A percentile compares a stretch with the other conserved stretches of the same genome.
Evolutionary conservation across 1,284 basidiomycete genomes (phyloP).

Genomic region (Fistulinella cinereoalba): DNA sequence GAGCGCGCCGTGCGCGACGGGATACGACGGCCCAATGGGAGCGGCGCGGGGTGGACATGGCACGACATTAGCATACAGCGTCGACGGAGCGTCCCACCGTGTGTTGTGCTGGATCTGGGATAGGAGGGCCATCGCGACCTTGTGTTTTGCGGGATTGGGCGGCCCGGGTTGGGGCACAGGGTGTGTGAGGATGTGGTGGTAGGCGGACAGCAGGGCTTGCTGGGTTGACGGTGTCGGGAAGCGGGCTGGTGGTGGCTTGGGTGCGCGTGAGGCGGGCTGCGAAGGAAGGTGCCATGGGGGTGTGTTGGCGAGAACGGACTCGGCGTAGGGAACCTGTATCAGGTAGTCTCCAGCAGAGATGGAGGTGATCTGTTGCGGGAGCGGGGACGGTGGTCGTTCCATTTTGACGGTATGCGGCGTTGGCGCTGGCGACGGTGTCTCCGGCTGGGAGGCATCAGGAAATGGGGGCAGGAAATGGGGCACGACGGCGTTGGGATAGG

Average conservation of each 20-base stretch:
- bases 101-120: slow-evolving; percentile 51
- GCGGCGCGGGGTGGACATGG: slow-evolving; percentile 57
- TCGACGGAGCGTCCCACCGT: slow-evolving; percentile 65
- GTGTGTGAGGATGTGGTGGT: slow-evolving; percentile 70
- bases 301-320: slow-evolving; percentile 59
- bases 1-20: slow-evolving; percentile 21
- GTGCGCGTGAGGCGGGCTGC: slow-evolving; percentile 24
- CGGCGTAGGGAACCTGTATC: slow-evolving; percentile 63
- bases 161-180: slow-evolving; percentile 42
- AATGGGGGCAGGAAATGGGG: slow-evolving; percentile 39
- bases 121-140: slow-evolving; percentile 65
- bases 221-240: slow-evolving; percentile 50
- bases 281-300: slow-evolving; percentile 67
- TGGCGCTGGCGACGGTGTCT: slow-evolving; percentile 34
- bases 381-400: slow-evolving; percentile 31
- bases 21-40: slow-evolving; percentile 30
- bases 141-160: slow-evolving; percentile 59
- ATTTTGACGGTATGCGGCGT: slow-evolving; percentile 33
- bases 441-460: slow-evolving; percentile 45
- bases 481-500: slow-evolving; percentile 18
- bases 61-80: slow-evolving; percentile 49
- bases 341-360: slow-evolving; percentile 52
- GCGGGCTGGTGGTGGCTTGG: slow-evolving; percentile 21
- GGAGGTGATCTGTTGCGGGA: slow-evolving; percentile 34
- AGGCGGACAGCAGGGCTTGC: slow-evolving; percentile 61